Evolutionary conservation across 2,329 filamentous ascomycete genomes (phyloP), one percentile per base, ranked within the genome.

Genomic region (Scedosporium aurantiacum): DNA sequence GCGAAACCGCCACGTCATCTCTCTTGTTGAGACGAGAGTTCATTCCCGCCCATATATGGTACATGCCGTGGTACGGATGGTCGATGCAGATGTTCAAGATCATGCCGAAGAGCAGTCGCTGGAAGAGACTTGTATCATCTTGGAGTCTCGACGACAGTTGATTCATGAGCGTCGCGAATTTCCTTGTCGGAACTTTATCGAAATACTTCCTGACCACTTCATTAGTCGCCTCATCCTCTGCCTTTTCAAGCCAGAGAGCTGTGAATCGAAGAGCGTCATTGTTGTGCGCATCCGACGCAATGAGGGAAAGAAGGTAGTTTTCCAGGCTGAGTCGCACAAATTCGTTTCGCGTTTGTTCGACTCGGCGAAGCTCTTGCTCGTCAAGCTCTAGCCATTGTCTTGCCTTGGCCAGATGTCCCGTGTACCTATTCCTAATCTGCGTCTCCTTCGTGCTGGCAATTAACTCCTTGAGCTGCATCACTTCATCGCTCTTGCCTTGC

Each of bases 61-160:
- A 96, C 86, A 97, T 93, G 57, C 91, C 91, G 70, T 99, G 95
- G 71, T 92, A 96, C 0, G 94, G 95, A 73, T 99, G 94, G 62
- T 99, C 91, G 10, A 83, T 79, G 69, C 93, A 97, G 61, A 99
- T 96, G 7, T 86, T 86, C 68, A 86, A 84, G 3, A 97, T 86
- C 18, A 99, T 76, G 1, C 79, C 78, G 59, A 85, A 83, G 1
- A 99, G 78, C 1, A 93, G 79, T 47, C 78, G 79, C 68, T 99
- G 94, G 69, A 99, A 99, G 0, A 78, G 70, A 16, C 81, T 79
- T 1, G 80, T 82, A 1, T 80, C 74, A 64, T 89, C 84, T 63
- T 96, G 85, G 5, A 99, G 77, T 6, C 94, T 86, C n/a, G 95
- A 99, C 5, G 92, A 93, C 37, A 99, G 81, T 72, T 99, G 94